A percentile compares a stretch with the other conserved stretches of the same genome.
Conservation (phyloP, 2,329 filamentous ascomycete species). For the Alternaria arborescens region DNA sequence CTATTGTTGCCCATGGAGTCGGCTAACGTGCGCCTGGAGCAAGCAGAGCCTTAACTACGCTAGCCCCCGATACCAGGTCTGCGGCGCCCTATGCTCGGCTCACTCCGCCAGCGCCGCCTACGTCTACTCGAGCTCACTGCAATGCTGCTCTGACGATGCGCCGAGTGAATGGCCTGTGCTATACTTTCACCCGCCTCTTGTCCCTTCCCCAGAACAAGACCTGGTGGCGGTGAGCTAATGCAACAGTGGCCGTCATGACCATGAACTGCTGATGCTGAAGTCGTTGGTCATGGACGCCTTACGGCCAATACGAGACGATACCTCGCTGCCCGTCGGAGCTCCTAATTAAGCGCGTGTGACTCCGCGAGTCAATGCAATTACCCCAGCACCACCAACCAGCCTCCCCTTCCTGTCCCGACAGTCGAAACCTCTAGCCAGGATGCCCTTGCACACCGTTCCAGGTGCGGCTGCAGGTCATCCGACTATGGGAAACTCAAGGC, state of each 20-base stretch:
- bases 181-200: background rate
- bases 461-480: background rate
- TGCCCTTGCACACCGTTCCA: background rate
- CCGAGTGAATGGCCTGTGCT: background rate
- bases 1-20: background rate
- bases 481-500: background rate
- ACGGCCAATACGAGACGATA: slow-evolving; percentile 1
- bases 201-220: background rate
- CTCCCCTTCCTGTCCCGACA: background rate
- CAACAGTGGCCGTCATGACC: background rate
- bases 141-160: background rate
- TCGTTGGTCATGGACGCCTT: background rate
- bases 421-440: background rate
- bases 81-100: slow-evolving; percentile 1
- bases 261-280: background rate
- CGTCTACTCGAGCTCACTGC: background rate
- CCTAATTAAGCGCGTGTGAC: slow-evolving; percentile 1
- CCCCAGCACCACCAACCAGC: slow-evolving; percentile 1
- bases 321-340: background rate
- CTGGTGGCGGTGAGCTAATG: background rate
- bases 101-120: background rate
- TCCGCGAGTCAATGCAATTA: slow-evolving; percentile 1
- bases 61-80: background rate
- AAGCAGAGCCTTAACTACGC: background rate
- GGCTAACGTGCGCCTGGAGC: slow-evolving; percentile 4